These are phyloP conservation scores for Mortierella sp. DNA, from an alignment of 371 early-diverging fungal species.

Conservation along the genomic window DNA sequence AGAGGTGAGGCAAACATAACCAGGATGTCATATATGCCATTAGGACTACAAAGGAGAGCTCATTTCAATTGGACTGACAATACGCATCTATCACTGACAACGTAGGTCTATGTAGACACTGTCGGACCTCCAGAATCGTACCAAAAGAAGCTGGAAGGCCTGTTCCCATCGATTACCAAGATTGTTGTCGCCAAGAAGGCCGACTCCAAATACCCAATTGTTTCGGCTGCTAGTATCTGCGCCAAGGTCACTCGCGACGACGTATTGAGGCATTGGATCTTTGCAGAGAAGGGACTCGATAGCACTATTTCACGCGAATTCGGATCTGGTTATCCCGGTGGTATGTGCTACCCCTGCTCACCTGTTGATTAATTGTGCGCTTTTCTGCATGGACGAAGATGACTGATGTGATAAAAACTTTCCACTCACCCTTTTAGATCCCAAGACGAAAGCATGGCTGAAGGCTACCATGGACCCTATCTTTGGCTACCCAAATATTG, in stretches of 20 bases:
- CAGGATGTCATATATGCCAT: not conserved
- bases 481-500: conserved; percentile 94
- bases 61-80: not conserved
- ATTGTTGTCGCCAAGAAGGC: conserved; percentile 97
- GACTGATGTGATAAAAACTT: not conserved
- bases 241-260: conserved; percentile 99
- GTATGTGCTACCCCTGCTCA: conserved; percentile 37
- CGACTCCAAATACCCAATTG: conserved; percentile 95
- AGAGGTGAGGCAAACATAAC: conserved; percentile 64
- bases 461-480: conserved; percentile 83
- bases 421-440: conserved; percentile 72
- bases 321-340: conserved; percentile 98
- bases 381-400: not conserved
- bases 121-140: conserved; percentile 96
- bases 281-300: conserved; percentile 74
- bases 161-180: conserved; percentile 79
- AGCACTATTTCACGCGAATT: conserved; percentile 69
- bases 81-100: not conserved
- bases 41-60: not conserved
- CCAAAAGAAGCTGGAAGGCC: conserved; percentile 78
- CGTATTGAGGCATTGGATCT: conserved; percentile 86
- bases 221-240: conserved; percentile 99
- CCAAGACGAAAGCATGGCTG: conserved; percentile 95
- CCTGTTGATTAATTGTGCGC: not conserved
- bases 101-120: conserved; percentile 96